Percentiles rank a stretch among this genome's conserved stretches.
Evolutionary conservation across 148 eudicot species (phyloP).

Genomic region (Amaranthus palmeri): DNA sequence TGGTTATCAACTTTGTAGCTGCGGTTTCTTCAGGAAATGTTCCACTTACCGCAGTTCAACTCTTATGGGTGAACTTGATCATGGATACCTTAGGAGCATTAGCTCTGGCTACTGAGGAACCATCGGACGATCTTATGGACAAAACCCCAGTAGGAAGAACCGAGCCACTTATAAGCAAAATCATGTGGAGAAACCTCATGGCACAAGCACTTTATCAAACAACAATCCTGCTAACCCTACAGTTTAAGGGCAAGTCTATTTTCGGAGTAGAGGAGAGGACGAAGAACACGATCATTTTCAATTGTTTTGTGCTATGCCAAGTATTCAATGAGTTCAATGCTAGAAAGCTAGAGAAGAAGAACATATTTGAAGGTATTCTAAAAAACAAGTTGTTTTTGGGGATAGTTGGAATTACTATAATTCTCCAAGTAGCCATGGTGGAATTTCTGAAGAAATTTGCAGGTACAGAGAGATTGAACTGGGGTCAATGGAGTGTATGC

Average conservation of each 20-base stretch:
- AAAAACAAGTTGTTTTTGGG: conserved; percentile 29
- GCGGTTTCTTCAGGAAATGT: conserved; percentile 41
- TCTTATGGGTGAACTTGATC: conserved; percentile 43
- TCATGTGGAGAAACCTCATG: conserved; percentile 43
- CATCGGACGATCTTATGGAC: conserved; percentile 31
- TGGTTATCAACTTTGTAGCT: conserved; percentile 39
- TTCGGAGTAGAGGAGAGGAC: conserved; percentile 27
- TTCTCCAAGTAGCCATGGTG: conserved; percentile 31
- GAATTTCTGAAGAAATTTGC: conserved; percentile 33
- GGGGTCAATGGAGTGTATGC: conserved; percentile 32
- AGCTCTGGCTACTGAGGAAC: conserved; percentile 44
- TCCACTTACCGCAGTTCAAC: conserved; percentile 38
- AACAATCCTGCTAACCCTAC: conserved; percentile 27
- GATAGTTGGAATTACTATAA: conserved; percentile 24
- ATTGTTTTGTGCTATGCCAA: conserved; percentile 43
- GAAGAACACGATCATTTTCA: conserved; percentile 42
- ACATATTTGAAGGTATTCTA: conserved; percentile 28
- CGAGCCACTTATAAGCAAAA: conserved; percentile 36
- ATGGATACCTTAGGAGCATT: conserved; percentile 49
- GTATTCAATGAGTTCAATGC: conserved; percentile 36
- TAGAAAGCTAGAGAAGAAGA: conserved; percentile 28
- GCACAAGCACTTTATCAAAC: conserved; percentile 41
- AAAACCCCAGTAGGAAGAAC: conserved; percentile 36
- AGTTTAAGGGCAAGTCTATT: conserved; percentile 33
- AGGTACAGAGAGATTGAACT: conserved; percentile 28